These are phyloP conservation scores for Syzygium jambos DNA, from an alignment of 345 rosid species.

Conservation along the genomic window DNA sequence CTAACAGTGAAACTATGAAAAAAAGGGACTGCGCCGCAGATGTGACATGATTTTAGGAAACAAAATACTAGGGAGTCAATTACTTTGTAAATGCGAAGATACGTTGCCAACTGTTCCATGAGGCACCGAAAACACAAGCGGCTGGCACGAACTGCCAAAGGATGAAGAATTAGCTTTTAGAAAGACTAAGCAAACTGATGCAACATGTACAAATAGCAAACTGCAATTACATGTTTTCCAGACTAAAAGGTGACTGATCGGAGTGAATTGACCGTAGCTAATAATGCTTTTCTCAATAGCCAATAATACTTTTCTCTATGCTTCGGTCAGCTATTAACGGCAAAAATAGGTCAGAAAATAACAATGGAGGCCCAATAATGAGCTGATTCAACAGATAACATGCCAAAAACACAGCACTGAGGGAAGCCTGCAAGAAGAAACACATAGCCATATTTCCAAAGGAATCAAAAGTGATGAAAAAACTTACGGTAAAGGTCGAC, in stretches of 20 bases:
- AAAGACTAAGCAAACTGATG: neutral
- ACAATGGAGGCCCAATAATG: neutral
- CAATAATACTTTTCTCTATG: neutral
- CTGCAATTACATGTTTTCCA: neutral
- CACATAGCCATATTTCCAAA: neutral
- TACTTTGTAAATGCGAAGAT: slow-evolving; percentile 54
- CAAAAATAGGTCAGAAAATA: neutral
- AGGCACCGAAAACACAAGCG: slow-evolving; percentile 63
- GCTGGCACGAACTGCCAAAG: slow-evolving; percentile 62
- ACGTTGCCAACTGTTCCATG: slow-evolving; percentile 69
- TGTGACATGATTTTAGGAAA: neutral
- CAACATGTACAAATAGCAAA: neutral
- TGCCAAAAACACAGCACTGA: neutral
- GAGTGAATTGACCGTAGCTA: neutral
- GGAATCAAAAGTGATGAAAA: neutral
- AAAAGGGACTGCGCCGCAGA: neutral
- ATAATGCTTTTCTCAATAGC: neutral
- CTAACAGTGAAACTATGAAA: neutral
- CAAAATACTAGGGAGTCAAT: neutral
- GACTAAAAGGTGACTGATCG: neutral
- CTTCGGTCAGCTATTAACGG: neutral
- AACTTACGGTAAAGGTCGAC: slow-evolving; percentile 73
- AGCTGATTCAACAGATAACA: neutral
- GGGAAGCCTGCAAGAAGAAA: neutral
- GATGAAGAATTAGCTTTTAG: neutral